These are phyloP conservation scores for Ogataea zsoltii DNA, from an alignment of 805 yeast species.

Conservation along the genomic window DNA sequence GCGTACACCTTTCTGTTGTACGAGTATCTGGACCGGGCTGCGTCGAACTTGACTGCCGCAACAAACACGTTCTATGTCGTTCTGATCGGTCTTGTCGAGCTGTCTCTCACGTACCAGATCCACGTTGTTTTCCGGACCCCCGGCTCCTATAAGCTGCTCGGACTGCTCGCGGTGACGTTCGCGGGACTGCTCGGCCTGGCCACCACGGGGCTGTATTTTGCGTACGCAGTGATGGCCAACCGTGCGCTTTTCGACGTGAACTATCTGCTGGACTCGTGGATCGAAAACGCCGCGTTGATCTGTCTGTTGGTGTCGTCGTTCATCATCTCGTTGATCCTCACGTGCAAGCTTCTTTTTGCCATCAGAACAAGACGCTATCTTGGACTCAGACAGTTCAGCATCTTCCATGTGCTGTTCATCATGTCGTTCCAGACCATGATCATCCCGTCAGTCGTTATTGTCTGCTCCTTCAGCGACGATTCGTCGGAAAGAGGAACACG, in stretches of 20 bases:
- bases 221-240: conserved; percentile 48
- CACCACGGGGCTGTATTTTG: conserved; percentile 60
- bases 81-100: conserved; percentile 60
- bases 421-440: conserved; percentile 83
- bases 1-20: conserved; percentile 50
- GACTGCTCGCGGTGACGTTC: conserved; percentile 39
- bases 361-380: conserved; percentile 69
- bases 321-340: conserved; percentile 58
- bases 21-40: conserved; percentile 37
- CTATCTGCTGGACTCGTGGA: conserved; percentile 35
- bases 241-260: conserved; percentile 27
- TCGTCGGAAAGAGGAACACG: conserved; percentile 32
- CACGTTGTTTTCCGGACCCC: conserved; percentile 67
- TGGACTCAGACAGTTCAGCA: conserved; percentile 82
- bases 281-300: conserved; percentile 55
- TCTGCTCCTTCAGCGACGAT: conserved; percentile 49
- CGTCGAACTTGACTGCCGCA: conserved; percentile 56
- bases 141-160: conserved; percentile 41
- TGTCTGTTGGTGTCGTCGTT: conserved; percentile 70
- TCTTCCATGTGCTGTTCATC: conserved; percentile 75
- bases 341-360: conserved; percentile 67
- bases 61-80: conserved; percentile 61
- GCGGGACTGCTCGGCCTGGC: conserved; percentile 50
- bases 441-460: conserved; percentile 69
- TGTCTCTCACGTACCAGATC: conserved; percentile 71